Percentiles rank a stretch among this genome's conserved stretches.
These are phyloP conservation scores for Santalum album DNA, from an alignment of 164 flowering plant species.

Conservation along the genomic window DNA sequence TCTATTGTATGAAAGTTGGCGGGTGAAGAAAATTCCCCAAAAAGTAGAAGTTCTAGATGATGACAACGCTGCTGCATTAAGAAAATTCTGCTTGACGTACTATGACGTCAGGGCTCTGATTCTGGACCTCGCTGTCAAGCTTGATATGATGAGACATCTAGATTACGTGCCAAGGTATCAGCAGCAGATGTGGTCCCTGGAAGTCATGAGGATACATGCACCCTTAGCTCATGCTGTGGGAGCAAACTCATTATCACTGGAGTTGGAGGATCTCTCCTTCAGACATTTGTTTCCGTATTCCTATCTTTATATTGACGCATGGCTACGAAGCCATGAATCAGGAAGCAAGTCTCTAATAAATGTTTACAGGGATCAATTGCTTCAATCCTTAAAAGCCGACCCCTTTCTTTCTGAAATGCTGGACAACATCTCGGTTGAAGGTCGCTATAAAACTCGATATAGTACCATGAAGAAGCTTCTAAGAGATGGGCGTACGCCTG, in stretches of 20 bases:
- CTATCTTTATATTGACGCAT: conserved; percentile 66
- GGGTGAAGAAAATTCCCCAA: conserved; percentile 49
- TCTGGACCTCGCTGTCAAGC: conserved; percentile 62
- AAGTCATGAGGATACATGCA: conserved; percentile 72
- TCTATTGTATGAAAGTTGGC: conserved; percentile 66
- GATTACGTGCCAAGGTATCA: conserved; percentile 68
- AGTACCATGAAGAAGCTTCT: conserved; percentile 93
- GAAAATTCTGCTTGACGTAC: conserved; percentile 74
- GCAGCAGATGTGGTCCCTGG: conserved; percentile 56
- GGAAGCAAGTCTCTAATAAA: conserved; percentile 56
- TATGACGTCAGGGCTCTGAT: conserved; percentile 76
- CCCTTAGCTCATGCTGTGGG: conserved; percentile 88
- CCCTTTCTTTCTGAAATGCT: conserved; percentile 43
- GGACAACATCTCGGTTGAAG: conserved; percentile 43
- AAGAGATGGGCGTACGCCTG: conserved; percentile 71
- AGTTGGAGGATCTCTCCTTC: conserved; percentile 85
- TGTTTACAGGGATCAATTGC: conserved; percentile 49
- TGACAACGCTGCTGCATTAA: conserved; percentile 52
- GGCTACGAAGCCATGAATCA: conserved; percentile 70
- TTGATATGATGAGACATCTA: conserved; percentile 79
- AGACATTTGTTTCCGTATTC: conserved; percentile 74
- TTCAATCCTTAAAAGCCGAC: conserved; percentile 44
- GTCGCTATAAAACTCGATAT: conserved; percentile 88
- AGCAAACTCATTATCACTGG: conserved; percentile 41
- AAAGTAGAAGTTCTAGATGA: conserved; percentile 59